A percentile compares a stretch with the other conserved stretches of the same genome.
phyloP scores from a whole-genome alignment of 805 yeast species.

The Wickerhamomyces strasburgensis region DNA sequence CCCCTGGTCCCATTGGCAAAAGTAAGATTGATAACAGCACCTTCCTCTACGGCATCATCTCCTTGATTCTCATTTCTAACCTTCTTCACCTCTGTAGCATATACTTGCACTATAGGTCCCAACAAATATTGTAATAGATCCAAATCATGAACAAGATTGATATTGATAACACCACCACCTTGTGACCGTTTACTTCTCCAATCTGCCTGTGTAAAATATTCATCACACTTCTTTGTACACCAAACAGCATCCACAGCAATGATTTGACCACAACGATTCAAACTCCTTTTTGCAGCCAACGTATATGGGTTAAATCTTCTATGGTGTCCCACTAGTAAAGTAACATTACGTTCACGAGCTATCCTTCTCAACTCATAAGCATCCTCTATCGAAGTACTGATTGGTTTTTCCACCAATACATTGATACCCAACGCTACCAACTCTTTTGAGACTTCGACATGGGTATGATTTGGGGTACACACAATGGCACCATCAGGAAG shows the following conservation, averaged over 20 bases:
- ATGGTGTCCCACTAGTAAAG: constrained; percentile 19
- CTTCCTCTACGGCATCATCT: constrained; percentile 18
- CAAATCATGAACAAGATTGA: constrained; percentile 19
- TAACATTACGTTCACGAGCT: constrained; percentile 7
- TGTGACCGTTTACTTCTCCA: constrained; percentile 14
- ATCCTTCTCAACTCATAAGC: constrained; percentile 11
- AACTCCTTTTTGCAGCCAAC: constrained; percentile 15
- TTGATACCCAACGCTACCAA: constrained; percentile 10
- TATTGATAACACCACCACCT: constrained; percentile 18
- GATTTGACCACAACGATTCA: constrained; percentile 13
- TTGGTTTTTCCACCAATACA: constrained; percentile 19
- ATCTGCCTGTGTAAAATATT: constrained; percentile 14
- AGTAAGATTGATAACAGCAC: constrained; percentile 16
- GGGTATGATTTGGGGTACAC: constrained; percentile 19
- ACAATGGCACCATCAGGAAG: constrained; percentile 18
- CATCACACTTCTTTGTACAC: constrained; percentile 18
- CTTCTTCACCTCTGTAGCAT: constrained; percentile 12
- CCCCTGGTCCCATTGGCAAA: constrained; percentile 17
- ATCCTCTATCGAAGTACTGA: constrained; percentile 14
- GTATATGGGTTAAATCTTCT: constrained; percentile 21
- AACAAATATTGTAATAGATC: constrained; percentile 17
- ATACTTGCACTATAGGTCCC: constrained; percentile 16
- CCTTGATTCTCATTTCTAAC: constrained; percentile 9
- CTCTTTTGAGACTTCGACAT: constrained; percentile 8
- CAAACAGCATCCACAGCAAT: constrained; percentile 20